phyloP scores from a whole-genome alignment of 306 rosid species.

The Ceratonia siliqua region DNA sequence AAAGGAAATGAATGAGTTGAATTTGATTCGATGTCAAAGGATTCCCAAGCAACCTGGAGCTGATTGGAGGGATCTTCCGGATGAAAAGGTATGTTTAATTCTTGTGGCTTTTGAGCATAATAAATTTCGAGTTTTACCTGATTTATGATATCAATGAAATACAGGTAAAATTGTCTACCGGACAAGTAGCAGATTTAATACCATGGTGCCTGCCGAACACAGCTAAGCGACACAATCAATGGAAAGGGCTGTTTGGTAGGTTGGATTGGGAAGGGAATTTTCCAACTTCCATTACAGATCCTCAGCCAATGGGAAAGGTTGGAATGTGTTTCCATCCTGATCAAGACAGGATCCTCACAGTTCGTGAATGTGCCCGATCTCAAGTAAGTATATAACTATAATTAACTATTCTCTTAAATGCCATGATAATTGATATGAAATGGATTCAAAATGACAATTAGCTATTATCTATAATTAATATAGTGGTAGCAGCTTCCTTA shows the following conservation, averaged over 20 bases:
- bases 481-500: too few relatives aligned
- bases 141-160: constrained; percentile 28
- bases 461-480: too few relatives aligned
- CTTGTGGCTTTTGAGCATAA: neutral
- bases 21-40: constrained; percentile 78
- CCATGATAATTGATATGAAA: constrained; percentile 21
- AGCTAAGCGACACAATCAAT: constrained; percentile 94
- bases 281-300: constrained; percentile 95
- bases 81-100: constrained; percentile 67
- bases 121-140: neutral
- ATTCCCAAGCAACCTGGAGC: constrained; percentile 93
- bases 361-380: constrained; percentile 95
- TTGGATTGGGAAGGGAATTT: constrained; percentile 97
- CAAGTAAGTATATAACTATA: constrained; percentile 61
- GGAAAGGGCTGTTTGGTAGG: constrained; percentile 97
- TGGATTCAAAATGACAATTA: too few relatives aligned
- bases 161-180: constrained; percentile 70
- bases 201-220: constrained; percentile 99
- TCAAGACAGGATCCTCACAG: constrained; percentile 91
- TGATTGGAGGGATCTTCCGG: constrained; percentile 96
- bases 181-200: constrained; percentile 83
- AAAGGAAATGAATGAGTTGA: constrained; percentile 95
- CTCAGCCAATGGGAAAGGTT: constrained; percentile 99
- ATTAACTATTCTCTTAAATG: neutral
- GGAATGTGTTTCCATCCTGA: constrained; percentile 99